phyloP scores from a whole-genome alignment of 306 rosid genomes.

The Lathyrus tuberosus region DNA sequence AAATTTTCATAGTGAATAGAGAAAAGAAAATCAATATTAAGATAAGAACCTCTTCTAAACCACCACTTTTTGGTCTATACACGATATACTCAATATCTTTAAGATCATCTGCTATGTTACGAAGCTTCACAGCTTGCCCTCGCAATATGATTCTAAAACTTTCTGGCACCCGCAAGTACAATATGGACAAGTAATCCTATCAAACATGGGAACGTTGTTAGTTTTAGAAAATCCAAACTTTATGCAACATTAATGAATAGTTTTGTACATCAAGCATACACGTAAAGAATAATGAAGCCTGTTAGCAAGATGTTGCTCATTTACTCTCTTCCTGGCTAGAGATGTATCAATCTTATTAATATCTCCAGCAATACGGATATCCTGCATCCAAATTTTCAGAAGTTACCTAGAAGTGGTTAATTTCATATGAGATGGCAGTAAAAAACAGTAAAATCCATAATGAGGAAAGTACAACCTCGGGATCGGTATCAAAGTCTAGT shows the following conservation, averaged over 20 bases:
- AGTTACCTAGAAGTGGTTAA: slow-evolving; percentile 23
- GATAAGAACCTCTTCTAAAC: slow-evolving; percentile 59
- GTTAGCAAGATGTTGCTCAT: slow-evolving; percentile 73
- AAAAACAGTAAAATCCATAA: slow-evolving; percentile 1
- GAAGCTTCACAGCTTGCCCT: slow-evolving; percentile 67
- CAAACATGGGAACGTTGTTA: slow-evolving; percentile 39
- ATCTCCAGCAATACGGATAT: slow-evolving; percentile 65
- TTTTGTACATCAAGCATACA: slow-evolving; percentile 55
- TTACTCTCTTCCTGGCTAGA: slow-evolving; percentile 36
- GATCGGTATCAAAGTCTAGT: slow-evolving; percentile 75
- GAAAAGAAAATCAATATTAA: slow-evolving; percentile 3
- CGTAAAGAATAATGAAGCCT: slow-evolving; percentile 69
- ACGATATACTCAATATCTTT: slow-evolving; percentile 55
- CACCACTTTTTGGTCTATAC: slow-evolving; percentile 67
- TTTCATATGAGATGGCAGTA: slow-evolving; percentile 2
- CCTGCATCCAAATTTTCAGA: slow-evolving; percentile 58
- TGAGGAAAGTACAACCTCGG: slow-evolving; percentile 55
- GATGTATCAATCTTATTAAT: slow-evolving; percentile 37
- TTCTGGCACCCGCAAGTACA: slow-evolving; percentile 72
- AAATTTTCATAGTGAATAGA: slow-evolving; percentile 17
- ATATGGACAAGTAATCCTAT: slow-evolving; percentile 85
- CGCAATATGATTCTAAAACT: slow-evolving; percentile 67
- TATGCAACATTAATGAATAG: slow-evolving; percentile 15
- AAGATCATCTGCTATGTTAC: slow-evolving; percentile 77
- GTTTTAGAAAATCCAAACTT: slow-evolving; percentile 20